Conservation (phyloP, 306 rosid genomes). For the Mimosa pudica region DNA sequence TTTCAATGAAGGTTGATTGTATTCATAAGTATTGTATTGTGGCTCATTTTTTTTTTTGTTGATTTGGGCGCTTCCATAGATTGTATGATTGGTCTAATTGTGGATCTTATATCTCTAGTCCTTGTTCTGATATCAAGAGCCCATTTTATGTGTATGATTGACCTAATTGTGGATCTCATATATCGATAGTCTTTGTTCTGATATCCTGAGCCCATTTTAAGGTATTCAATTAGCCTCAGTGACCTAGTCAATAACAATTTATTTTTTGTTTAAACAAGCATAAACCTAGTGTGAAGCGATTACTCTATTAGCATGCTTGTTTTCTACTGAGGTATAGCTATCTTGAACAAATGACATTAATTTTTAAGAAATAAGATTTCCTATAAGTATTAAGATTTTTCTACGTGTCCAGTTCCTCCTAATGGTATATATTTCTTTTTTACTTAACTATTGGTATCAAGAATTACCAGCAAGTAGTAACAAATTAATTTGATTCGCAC, state of each 20-base stretch:
- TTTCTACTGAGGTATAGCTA: too few species aligned
- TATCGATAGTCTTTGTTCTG: neutral
- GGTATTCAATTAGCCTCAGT: neutral
- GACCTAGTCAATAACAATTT: neutral
- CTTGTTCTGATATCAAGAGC: neutral
- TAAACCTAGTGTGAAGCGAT: too few species aligned
- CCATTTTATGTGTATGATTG: neutral
- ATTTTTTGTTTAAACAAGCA: too few species aligned
- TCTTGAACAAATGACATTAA: too few species aligned
- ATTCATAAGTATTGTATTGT: neutral
- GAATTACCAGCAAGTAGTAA: too few species aligned
- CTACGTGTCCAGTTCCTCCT: too few species aligned
- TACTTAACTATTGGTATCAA: too few species aligned
- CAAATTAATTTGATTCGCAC: too few species aligned
- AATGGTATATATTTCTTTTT: too few species aligned
- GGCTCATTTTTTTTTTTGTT: neutral
- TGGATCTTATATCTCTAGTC: neutral
- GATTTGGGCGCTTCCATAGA: neutral
- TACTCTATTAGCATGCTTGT: too few species aligned
- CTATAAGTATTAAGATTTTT: too few species aligned
- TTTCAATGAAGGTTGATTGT: neutral
- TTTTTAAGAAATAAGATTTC: too few species aligned
- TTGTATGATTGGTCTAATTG: neutral
- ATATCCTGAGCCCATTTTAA: neutral
- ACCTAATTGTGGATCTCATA: neutral